Evolutionary conservation across 768 basidiomycete genomes (phyloP), one percentile per base, ranked within the genome.

Genomic region (Amylocystis lapponica): DNA sequence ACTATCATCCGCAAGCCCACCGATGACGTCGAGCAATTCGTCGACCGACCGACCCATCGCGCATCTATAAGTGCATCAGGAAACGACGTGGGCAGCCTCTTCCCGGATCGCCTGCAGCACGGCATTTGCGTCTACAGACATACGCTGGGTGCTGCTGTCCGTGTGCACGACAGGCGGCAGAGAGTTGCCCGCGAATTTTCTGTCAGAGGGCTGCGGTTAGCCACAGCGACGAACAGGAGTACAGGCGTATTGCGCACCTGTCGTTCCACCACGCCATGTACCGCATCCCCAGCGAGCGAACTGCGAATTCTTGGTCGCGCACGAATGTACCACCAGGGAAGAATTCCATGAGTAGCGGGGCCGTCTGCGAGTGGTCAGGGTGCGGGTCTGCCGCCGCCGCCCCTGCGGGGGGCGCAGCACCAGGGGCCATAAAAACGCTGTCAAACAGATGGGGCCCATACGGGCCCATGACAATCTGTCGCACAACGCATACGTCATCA

Each of bases 291-390:
- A 81, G 54, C 7, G 76, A 71, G 22, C 64, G 64, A n/a, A 69
- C 68, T 16, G 81, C 71, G 37, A 78, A 62, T 53, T 82, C 76
- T 45, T 74, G 71, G 52, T 87, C 83, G 36, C 72, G 74, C 20
- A 71, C 68, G 60, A 85, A 89, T 16, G 71, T 71, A n/a, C 74
- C 75, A 2, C 72, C 66, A 16, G 79, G 83, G 64, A 86, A 89
- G 54, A 91, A 70, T 63, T 93, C 89, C 66, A 90, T 76, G 27
- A 90, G 67, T 3, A 81, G 79, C 17, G 84, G 70, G 20, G 73
- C 50, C 17, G 33, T 30, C 14, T 34, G 11, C 29, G 21, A 21
- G 11, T 31, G 19, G 6, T 4, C 19, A 16, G 11, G 13, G 4
- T 21, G 10, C 5, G 49, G 17, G 9, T 36, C 12, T 9, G 27